Percentiles rank a stretch among this genome's conserved stretches.
Evolutionary conservation across 208 protist species (phyloP).

Genomic region (Paratrypanosoma confusum): DNA sequence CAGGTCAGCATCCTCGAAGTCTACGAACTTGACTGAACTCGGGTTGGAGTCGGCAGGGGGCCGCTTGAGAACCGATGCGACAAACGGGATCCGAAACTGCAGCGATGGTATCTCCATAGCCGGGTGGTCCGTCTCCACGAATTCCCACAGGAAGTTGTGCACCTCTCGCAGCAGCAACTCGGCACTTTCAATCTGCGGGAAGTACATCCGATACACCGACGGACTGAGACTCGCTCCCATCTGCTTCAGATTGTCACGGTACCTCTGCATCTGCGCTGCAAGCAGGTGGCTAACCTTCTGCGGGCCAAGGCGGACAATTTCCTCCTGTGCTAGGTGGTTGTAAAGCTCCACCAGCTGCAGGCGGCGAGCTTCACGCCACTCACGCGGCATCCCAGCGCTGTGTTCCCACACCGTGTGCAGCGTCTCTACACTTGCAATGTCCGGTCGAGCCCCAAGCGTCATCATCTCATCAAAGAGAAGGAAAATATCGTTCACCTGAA

Average conservation of each 20-base stretch:
- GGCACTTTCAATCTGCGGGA: conserved; percentile 32
- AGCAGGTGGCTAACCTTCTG: conserved; percentile 50
- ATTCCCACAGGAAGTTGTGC: conserved; percentile 81
- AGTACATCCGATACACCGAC: conserved; percentile 57
- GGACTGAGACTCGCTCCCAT: conserved; percentile 52
- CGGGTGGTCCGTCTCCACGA: conserved; percentile 57
- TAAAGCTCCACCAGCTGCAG: conserved; percentile 77
- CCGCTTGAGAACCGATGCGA: conserved; percentile 54
- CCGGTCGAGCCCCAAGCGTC: conserved; percentile 54
- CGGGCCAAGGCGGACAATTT: conserved; percentile 47
- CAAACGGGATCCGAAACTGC: conserved; percentile 59
- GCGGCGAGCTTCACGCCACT: conserved; percentile 75
- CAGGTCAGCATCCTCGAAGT: conserved; percentile 75
- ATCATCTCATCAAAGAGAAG: conserved; percentile 75
- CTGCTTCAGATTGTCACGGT: conserved; percentile 52
- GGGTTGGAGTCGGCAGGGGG: conserved; percentile 10
- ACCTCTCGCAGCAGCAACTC: conserved; percentile 50
- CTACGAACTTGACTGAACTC: conserved; percentile 11
- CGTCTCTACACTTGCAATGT: conserved; percentile 66
- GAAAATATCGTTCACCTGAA: conserved; percentile 76
- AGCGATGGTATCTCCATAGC: conserved; percentile 56
- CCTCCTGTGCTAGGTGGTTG: conserved; percentile 59
- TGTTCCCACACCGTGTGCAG: conserved; percentile 81
- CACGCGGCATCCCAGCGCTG: conserved; percentile 47
- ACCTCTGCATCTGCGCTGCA: conserved; percentile 41